Evolutionary conservation across 73 alveolate genomes (phyloP).

Genomic region (Paramecium caudatum): DNA sequence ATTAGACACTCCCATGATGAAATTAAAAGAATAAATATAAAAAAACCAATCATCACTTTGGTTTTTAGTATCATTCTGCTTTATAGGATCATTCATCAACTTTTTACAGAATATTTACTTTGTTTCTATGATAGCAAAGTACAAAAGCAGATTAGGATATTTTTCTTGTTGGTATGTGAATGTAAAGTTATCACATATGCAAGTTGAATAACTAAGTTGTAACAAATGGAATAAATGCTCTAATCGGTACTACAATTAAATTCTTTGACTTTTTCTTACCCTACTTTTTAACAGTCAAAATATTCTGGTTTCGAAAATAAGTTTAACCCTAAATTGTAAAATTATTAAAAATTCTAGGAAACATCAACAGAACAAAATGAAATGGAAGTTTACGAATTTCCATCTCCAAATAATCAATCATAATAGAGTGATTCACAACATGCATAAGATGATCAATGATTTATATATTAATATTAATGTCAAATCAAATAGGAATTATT

Average conservation of each 20-base stretch:
- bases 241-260: conserved; percentile 36
- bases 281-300: conserved; percentile 26
- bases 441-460: conserved; percentile 15
- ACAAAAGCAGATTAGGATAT: background rate
- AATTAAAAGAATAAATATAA: background rate
- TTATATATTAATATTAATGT: background rate
- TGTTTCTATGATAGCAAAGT: conserved; percentile 43
- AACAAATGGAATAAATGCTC: conserved; percentile 52
- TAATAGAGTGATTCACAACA: conserved; percentile 1
- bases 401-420: background rate
- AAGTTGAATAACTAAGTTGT: background rate
- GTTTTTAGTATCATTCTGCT: conserved; percentile 28
- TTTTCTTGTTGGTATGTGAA: conserved; percentile 60
- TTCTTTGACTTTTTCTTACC: conserved; percentile 51
- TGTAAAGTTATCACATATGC: background rate
- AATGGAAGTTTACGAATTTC: conserved; percentile 29
- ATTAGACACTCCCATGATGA: conserved; percentile 40
- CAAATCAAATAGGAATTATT: background rate
- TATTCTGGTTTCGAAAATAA: conserved; percentile 7
- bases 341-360: background rate
- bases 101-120: conserved; percentile 37
- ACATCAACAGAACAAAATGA: conserved; percentile 38
- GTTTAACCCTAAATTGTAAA: conserved; percentile 11
- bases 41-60: conserved; percentile 1
- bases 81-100: conserved; percentile 24